Evolutionary conservation across 2,329 filamentous ascomycete species (phyloP), one percentile per base, ranked within the genome.

Genomic region (Ascochyta fabae): DNA sequence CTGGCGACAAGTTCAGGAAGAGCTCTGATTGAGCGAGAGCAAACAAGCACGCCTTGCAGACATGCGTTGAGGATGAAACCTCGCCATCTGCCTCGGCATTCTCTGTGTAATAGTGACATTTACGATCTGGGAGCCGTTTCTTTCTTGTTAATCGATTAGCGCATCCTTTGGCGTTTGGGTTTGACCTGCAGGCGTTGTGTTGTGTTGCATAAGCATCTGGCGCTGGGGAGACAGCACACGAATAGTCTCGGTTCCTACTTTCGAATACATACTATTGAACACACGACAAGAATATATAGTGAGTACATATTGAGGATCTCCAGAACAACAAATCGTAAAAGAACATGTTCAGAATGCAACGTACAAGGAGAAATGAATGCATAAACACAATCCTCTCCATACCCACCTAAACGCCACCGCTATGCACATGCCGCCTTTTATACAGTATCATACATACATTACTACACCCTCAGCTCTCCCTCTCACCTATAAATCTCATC

Each of bases 401-500:
- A 31, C 6, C 29, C 29, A 15, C 12, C 13, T 15, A 15, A 31
- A 39, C 36, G 36, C 36, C 36, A 5, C 53, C 54, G 54, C 54
- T 57, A 57, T 57, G 54, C 54, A 45, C 42, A 22, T 58, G 42
- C 39, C 19, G 42, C 16, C n/a, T 54, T 44, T 38, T 47, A 10
- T 49, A 51, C 56, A 49, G 7, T 55, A 48, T 46, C 38, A 41
- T 58, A 48, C 52, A 58, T 22, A 31, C 23, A 27, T 3, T 10
- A 31, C 29, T 2, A 35, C n/a, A 12, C 39, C 12, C 16, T 16
- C 26, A 10, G 19, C 22, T 44, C 41, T 16, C 29, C 10, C 4
- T 3, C 15, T 60, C 50, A 94, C 75, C 91, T 88, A 76, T 96
- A 99, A 48, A 99, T 92, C 75, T 98, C 94, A 75, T 98, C 92